Evolutionary conservation across 169 alveolate genomes (phyloP), one percentile per base, ranked within the genome.

Genomic region (Theileria sp.): DNA sequence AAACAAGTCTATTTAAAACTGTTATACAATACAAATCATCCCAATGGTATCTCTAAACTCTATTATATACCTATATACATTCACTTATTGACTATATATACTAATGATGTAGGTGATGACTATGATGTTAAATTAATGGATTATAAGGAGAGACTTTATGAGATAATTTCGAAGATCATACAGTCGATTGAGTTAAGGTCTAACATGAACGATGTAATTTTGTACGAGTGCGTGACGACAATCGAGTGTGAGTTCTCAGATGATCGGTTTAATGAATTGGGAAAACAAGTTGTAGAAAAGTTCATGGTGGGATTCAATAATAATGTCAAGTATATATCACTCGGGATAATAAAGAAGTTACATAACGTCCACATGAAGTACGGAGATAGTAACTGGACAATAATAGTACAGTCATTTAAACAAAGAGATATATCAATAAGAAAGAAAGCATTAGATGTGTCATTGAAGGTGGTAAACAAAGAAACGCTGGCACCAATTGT

Each of bases 171-270:
- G 4, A 56, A 75, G 38, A 65, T 89, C 32, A 67, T 83, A 10
- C 76, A 83, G 38, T 19, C 72, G 21, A 94, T 99, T 15, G 97
- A 97, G 88, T 95, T 98, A 2, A 98, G 96, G 74, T 97, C 96
- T 87, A 97, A 97, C 86, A 97, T 98, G n/a, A 99, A 99, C 49
- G 96, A 97, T 91, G 94, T 99, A 25, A 97, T 98, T 30, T 88
- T 98, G 79, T 97, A 97, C 84, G 99, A 98, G 80, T 97, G 99
- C 86, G 99, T 97, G 19, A 86, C 97, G 84, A 95, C 99, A 15
- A 97, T 98, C 76, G 93, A 97, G 92, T 92, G 93, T 74, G 94
- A 95, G 74, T 96, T 95, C 54, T 80, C 93, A 21, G 95, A 94
- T 19, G 88, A 96, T 25, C 88, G 88, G 67, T 73, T 86, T 49